A percentile compares a stretch with the other conserved stretches of the same genome.
These are phyloP conservation scores for Uronychia setigera DNA, from an alignment of 73 alveolate species.

Conservation along the genomic window DNA sequence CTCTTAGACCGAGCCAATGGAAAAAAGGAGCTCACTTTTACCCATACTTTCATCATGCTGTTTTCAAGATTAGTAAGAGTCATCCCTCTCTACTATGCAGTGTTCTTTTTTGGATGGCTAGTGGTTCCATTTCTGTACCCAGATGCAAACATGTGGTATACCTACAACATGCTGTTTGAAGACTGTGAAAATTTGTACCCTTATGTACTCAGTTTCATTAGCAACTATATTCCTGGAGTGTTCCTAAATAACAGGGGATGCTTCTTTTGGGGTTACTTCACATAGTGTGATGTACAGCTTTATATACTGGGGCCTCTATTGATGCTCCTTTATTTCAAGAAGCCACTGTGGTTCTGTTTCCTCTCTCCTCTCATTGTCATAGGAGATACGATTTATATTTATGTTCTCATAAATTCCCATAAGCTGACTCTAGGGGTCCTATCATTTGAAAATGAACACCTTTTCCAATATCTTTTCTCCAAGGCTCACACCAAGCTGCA, in stretches of 20 bases:
- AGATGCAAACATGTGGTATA: background rate
- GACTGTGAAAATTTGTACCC: background rate
- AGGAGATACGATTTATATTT: background rate
- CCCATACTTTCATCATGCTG: background rate
- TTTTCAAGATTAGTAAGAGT: background rate
- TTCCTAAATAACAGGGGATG: background rate
- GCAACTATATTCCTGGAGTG: background rate
- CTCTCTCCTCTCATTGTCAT: background rate
- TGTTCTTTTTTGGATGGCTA: slow-evolving; percentile 34
- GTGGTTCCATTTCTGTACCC: slow-evolving; percentile 7
- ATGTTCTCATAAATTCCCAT: too few relatives aligned
- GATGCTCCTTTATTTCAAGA: slow-evolving; percentile 2
- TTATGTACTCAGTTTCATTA: background rate
- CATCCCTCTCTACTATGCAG: slow-evolving; percentile 7
- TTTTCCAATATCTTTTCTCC: background rate
- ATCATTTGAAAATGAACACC: background rate
- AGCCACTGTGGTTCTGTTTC: background rate
- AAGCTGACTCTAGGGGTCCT: background rate
- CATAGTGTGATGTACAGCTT: slow-evolving; percentile 13
- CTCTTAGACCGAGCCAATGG: background rate
- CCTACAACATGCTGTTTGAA: background rate
- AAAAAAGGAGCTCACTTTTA: background rate
- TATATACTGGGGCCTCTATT: slow-evolving; percentile 7
- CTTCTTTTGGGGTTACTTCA: background rate
- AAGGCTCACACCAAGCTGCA: background rate